Conservation (phyloP, 257 asterid species). For the Gentiana straminea region DNA sequence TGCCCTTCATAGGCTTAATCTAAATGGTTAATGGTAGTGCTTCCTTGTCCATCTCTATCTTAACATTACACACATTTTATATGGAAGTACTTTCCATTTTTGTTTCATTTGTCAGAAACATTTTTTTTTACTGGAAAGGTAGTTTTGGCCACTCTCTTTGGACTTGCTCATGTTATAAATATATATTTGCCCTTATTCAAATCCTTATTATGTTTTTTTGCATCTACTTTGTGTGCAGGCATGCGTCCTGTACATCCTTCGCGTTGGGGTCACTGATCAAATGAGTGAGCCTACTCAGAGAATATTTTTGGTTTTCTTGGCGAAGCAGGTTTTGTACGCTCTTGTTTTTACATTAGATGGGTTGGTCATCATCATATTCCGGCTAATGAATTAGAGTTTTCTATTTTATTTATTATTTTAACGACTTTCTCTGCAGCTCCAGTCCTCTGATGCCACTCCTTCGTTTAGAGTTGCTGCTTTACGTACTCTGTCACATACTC, state of each 20-base stretch:
- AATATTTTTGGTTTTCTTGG: slow-evolving; percentile 71
- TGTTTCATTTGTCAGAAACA: not conserved
- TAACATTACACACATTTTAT: too few relatives aligned
- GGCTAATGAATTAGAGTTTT: not conserved
- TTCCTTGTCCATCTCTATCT: too few relatives aligned
- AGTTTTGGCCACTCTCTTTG: not conserved
- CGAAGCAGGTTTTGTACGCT: slow-evolving; percentile 68
- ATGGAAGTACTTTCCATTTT: not conserved
- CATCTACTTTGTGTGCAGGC: slow-evolving; percentile 55
- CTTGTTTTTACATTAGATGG: slow-evolving; percentile 9
- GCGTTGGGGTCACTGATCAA: slow-evolving; percentile 92
- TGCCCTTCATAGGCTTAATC: too few relatives aligned
- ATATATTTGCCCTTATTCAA: too few relatives aligned
- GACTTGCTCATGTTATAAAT: not conserved
- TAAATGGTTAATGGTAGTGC: too few relatives aligned
- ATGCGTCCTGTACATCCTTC: slow-evolving; percentile 78
- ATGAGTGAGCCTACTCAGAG: slow-evolving; percentile 97
- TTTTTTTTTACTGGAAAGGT: not conserved
- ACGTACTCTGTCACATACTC: slow-evolving; percentile 67
- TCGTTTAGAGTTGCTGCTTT: slow-evolving; percentile 81
- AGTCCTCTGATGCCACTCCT: slow-evolving; percentile 73
- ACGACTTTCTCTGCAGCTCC: slow-evolving; percentile 58
- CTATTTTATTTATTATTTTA: slow-evolving; percentile 1
- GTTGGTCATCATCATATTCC: too few relatives aligned
- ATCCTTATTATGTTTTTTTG: slow-evolving; percentile 6